Conservation (phyloP, 2,329 filamentous ascomycete genomes). For the Aspergillus tanneri region DNA sequence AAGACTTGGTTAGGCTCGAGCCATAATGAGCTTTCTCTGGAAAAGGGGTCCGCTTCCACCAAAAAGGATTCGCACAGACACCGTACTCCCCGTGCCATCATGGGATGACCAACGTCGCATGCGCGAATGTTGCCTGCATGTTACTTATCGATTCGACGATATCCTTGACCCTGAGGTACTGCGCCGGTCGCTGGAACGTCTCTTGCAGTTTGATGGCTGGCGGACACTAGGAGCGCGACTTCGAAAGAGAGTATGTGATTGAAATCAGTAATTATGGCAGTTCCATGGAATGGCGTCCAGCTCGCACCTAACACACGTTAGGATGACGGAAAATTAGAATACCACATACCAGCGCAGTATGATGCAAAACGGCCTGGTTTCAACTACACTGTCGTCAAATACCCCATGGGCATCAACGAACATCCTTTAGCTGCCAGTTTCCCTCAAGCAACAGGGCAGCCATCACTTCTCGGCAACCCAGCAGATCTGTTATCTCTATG, state of each 20-base stretch:
- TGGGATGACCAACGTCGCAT: too few species aligned
- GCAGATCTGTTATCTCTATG: too few species aligned
- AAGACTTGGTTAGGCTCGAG: too few species aligned
- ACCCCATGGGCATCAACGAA: conserved; percentile 39
- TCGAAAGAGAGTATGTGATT: conserved; percentile 33
- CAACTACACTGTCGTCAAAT: conserved; percentile 37
- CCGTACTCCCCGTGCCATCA: too few species aligned
- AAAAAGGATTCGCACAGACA: too few species aligned
- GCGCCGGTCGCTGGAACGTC: conserved; percentile 32
- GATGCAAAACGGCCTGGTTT: conserved; percentile 41
- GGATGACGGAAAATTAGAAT: conserved; percentile 35
- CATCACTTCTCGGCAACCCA: conserved; percentile 32
- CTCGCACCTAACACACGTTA: conserved; percentile 6
- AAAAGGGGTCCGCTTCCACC: too few species aligned
- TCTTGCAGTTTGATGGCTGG: conserved; percentile 47
- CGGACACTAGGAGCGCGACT: conserved; percentile 47
- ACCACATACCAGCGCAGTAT: conserved; percentile 43
- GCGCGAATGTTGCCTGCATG: too few species aligned
- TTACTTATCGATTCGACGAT: conserved; percentile 44
- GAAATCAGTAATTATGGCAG: too few species aligned
- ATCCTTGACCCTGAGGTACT: conserved; percentile 46
- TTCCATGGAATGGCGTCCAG: neutral
- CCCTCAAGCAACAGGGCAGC: conserved; percentile 33
- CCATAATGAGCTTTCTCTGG: too few species aligned
- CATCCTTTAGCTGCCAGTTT: conserved; percentile 44